Evolutionary conservation across 1,284 basidiomycete genomes (phyloP).

Genomic region (Cystobasidium pallidum): DNA sequence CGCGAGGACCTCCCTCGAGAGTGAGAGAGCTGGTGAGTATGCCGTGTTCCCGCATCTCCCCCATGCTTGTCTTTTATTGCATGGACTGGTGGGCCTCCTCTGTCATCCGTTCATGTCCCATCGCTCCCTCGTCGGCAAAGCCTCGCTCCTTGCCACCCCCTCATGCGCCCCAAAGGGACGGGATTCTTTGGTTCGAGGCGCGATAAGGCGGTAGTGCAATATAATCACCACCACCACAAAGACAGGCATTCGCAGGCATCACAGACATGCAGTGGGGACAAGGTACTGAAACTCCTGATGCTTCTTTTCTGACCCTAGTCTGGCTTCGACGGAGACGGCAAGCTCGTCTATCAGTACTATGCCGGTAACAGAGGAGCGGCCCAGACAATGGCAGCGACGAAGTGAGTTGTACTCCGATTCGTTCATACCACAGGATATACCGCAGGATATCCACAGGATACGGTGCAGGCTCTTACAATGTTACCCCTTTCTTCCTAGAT

Average conservation of each 20-base stretch:
- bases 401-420: constrained; percentile 19
- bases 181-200: not conserved
- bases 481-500: constrained; percentile 23
- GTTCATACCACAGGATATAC: too few relatives aligned
- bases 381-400: constrained; percentile 26
- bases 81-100: not conserved
- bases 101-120: not conserved
- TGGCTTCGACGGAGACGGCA: constrained; percentile 42
- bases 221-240: not conserved
- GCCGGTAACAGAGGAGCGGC: constrained; percentile 30
- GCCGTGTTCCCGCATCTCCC: not conserved
- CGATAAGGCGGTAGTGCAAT: not conserved
- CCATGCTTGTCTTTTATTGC: not conserved
- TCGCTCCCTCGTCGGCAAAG: not conserved
- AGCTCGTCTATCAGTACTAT: constrained; percentile 36
- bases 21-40: constrained; percentile 38
- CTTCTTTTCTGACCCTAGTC: constrained; percentile 9
- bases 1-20: constrained; percentile 25
- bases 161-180: not conserved
- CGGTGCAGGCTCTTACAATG: too few relatives aligned
- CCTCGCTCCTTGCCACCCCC: not conserved
- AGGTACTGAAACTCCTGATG: not conserved
- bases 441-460: too few relatives aligned
- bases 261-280: too few relatives aligned
- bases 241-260: too few relatives aligned